phyloP scores from a whole-genome alignment of 805 yeast species.

The Henningerozyma blattae region DNA sequence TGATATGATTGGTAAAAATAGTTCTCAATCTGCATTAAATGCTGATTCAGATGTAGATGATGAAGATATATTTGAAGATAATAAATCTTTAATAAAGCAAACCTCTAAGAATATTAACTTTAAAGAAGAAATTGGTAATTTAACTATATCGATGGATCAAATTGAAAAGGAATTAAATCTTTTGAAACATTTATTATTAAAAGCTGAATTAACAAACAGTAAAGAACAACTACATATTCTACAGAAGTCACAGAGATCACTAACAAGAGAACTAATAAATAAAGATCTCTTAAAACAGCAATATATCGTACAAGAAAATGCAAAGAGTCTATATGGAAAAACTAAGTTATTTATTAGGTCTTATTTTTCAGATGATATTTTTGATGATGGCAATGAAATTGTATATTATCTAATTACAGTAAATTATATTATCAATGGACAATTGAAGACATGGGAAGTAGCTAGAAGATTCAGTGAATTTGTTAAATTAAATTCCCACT shows the following conservation, averaged over 20 bases:
- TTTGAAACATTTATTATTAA: constrained; percentile 53
- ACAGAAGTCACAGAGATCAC: constrained; percentile 51
- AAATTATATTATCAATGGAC: constrained; percentile 38
- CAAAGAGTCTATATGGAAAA: constrained; percentile 61
- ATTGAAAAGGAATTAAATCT: constrained; percentile 52
- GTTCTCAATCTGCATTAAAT: neutral
- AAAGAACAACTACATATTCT: constrained; percentile 55
- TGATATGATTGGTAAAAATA: neutral
- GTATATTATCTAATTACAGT: constrained; percentile 70
- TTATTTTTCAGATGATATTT: constrained; percentile 38
- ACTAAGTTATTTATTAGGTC: constrained; percentile 39
- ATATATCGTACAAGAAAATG: constrained; percentile 70
- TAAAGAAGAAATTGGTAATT: constrained; percentile 51
- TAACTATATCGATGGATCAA: constrained; percentile 45
- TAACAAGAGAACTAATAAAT: constrained; percentile 58
- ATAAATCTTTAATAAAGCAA: constrained; percentile 7
- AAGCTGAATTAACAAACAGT: constrained; percentile 80
- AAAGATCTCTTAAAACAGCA: constrained; percentile 73
- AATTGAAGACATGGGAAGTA: constrained; percentile 77
- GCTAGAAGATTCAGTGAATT: constrained; percentile 84
- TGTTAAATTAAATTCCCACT: constrained; percentile 52
- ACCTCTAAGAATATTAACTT: constrained; percentile 17
- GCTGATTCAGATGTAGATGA: neutral
- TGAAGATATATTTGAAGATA: constrained; percentile 7
- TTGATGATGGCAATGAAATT: constrained; percentile 41